A percentile compares a stretch with the other conserved stretches of the same genome.
Conservation (phyloP, 2,329 filamentous ascomycete species). For the Neocucurbitaria cava region DNA sequence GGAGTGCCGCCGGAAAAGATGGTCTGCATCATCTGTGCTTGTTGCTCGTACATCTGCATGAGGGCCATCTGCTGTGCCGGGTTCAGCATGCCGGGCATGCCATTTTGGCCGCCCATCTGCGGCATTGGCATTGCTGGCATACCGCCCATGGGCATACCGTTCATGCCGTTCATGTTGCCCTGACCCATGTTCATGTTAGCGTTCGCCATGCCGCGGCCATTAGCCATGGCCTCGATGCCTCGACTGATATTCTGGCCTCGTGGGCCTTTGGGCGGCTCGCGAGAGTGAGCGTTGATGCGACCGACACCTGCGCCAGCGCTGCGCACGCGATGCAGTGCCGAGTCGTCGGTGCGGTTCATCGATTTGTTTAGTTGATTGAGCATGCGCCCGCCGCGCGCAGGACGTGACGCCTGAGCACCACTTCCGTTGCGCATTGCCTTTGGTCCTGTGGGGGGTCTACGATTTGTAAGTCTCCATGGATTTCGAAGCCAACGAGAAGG, state of each 20-base stretch:
- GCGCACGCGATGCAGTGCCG: conserved; percentile 81
- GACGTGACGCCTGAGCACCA: conserved; percentile 34
- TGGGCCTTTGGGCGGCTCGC: conserved; percentile 75
- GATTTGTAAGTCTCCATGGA: conserved; percentile 23
- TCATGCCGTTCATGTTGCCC: conserved; percentile 51
- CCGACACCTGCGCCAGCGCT: conserved; percentile 74
- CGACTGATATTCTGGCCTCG: conserved; percentile 56
- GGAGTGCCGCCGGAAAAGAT: conserved; percentile 51
- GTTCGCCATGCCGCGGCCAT: conserved; percentile 49
- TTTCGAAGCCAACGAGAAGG: background rate
- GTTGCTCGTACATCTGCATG: conserved; percentile 81
- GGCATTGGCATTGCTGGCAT: conserved; percentile 44
- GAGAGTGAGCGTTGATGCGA: conserved; percentile 78
- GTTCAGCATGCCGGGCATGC: conserved; percentile 63
- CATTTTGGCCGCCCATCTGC: conserved; percentile 49
- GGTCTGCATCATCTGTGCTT: conserved; percentile 66
- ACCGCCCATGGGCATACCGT: conserved; percentile 38
- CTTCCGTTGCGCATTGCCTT: conserved; percentile 88
- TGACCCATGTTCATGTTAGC: conserved; percentile 38
- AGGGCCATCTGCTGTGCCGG: conserved; percentile 75
- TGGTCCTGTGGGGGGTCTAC: conserved; percentile 91
- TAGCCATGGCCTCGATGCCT: conserved; percentile 44
- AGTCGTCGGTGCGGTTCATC: conserved; percentile 78
- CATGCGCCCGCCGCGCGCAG: conserved; percentile 72
- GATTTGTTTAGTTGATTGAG: conserved; percentile 83